Evolutionary conservation across 2,329 filamentous ascomycete species (phyloP).

Genomic region (Parafenestella ontariensis): DNA sequence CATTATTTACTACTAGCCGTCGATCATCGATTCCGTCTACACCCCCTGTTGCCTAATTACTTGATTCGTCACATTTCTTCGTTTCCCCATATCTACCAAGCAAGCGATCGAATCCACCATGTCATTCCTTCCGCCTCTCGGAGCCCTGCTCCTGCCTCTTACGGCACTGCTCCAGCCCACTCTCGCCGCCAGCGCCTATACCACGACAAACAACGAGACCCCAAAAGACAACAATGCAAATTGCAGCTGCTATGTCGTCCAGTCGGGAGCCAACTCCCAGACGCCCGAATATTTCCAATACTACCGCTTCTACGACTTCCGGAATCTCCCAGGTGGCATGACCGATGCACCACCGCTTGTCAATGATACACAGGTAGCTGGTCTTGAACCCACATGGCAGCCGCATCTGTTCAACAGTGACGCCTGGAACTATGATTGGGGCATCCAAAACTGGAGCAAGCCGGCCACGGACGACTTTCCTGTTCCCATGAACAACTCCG

Average conservation of each 20-base stretch:
- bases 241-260: slow-evolving; percentile 58
- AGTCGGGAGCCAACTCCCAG: slow-evolving; percentile 47
- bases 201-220: slow-evolving; percentile 33
- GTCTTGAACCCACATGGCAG: slow-evolving; percentile 34
- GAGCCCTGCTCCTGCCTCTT: slow-evolving; percentile 35
- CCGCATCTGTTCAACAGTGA: slow-evolving; percentile 50
- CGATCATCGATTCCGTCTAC: slow-evolving; percentile 6
- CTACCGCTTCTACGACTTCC: slow-evolving; percentile 61
- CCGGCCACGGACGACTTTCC: slow-evolving; percentile 47
- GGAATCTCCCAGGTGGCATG: slow-evolving; percentile 47
- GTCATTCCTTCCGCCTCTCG: slow-evolving; percentile 24
- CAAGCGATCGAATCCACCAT: slow-evolving; percentile 9
- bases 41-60: slow-evolving; percentile 10
- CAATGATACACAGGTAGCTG: slow-evolving; percentile 30
- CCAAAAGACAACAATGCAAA: slow-evolving; percentile 45
- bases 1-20: slow-evolving; percentile 9
- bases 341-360: slow-evolving; percentile 31
- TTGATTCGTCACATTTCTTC: neutral
- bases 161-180: slow-evolving; percentile 30
- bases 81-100: neutral
- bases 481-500: slow-evolving; percentile 54
- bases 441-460: slow-evolving; percentile 56
- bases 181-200: slow-evolving; percentile 34
- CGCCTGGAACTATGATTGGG: slow-evolving; percentile 46
- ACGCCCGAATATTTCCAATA: slow-evolving; percentile 57